Evolutionary conservation across 1,284 basidiomycete species (phyloP).

Genomic region (Pseudozyma tsukubaensis): DNA sequence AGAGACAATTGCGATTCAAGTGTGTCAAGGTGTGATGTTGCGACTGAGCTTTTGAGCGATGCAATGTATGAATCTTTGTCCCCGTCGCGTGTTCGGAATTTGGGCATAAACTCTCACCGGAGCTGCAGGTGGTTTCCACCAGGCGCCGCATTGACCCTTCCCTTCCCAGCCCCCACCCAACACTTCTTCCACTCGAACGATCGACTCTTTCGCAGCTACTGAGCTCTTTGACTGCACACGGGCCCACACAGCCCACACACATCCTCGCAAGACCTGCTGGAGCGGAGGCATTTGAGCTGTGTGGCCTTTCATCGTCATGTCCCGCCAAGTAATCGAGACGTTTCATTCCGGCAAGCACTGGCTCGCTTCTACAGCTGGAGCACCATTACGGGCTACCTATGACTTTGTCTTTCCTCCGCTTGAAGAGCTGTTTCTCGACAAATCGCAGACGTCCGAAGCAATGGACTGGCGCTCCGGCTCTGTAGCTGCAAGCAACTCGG

Average conservation of each 20-base stretch:
- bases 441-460: slow-evolving; percentile 1
- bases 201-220: neutral
- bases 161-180: too few relatives aligned
- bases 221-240: neutral
- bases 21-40: too few relatives aligned
- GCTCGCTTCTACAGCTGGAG: slow-evolving; percentile 18
- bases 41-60: too few relatives aligned
- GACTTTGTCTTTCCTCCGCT: slow-evolving; percentile 48
- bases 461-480: slow-evolving; percentile 15
- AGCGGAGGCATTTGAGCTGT: neutral
- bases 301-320: slow-evolving; percentile 19
- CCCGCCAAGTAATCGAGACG: slow-evolving; percentile 19
- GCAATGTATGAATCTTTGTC: neutral
- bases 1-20: too few relatives aligned
- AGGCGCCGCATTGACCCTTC: neutral
- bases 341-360: slow-evolving; percentile 26
- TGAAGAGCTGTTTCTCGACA: slow-evolving; percentile 18
- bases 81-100: neutral
- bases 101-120: neutral
- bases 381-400: slow-evolving; percentile 31
- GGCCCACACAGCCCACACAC: neutral
- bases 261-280: neutral
- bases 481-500: slow-evolving; percentile 11
- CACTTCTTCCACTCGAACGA: neutral
- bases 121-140: neutral